A percentile compares a stretch with the other conserved stretches of the same genome.
Evolutionary conservation across 306 rosid genomes (phyloP).

Genomic region (Urtica urens): DNA sequence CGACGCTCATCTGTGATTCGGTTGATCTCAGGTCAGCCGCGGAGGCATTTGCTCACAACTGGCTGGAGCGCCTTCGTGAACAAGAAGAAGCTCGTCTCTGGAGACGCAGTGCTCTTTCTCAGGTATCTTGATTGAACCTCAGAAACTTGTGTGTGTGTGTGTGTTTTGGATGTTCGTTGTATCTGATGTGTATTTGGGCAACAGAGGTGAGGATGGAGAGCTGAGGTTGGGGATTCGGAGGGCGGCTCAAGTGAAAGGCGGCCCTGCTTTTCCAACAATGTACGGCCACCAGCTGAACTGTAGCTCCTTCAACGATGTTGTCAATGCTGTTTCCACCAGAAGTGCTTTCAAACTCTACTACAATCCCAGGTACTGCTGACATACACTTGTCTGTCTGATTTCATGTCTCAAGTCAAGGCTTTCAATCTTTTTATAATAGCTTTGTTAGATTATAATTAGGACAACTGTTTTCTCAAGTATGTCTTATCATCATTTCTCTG

Average conservation of each 20-base stretch:
- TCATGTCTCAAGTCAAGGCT: background rate
- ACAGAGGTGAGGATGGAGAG: constrained; percentile 86
- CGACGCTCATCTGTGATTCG: background rate
- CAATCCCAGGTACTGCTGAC: constrained; percentile 83
- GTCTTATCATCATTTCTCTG: too few species aligned
- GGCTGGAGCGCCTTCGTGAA: constrained; percentile 99
- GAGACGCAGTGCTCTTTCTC: constrained; percentile 94
- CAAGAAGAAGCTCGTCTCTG: constrained; percentile 95
- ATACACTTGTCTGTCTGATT: too few species aligned
- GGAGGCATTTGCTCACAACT: constrained; percentile 97
- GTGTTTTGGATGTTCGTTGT: constrained; percentile 1
- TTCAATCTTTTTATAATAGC: too few species aligned
- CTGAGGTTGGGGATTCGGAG: constrained; percentile 83
- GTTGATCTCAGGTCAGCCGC: constrained; percentile 78
- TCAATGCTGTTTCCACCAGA: constrained; percentile 48
- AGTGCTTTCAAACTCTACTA: constrained; percentile 57
- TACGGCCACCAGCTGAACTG: constrained; percentile 45
- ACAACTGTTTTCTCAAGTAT: too few species aligned
- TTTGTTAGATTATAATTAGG: too few species aligned
- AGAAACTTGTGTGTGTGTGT: background rate
- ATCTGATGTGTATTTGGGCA: background rate
- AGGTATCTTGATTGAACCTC: constrained; percentile 29
- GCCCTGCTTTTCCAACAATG: constrained; percentile 32
- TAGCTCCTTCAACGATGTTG: constrained; percentile 44
- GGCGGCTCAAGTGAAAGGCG: constrained; percentile 67